Percentiles rank a stretch among this genome's conserved stretches.
phyloP scores from a whole-genome alignment of 495 filamentous ascomycete genomes.

The Podospora tetraspora region DNA sequence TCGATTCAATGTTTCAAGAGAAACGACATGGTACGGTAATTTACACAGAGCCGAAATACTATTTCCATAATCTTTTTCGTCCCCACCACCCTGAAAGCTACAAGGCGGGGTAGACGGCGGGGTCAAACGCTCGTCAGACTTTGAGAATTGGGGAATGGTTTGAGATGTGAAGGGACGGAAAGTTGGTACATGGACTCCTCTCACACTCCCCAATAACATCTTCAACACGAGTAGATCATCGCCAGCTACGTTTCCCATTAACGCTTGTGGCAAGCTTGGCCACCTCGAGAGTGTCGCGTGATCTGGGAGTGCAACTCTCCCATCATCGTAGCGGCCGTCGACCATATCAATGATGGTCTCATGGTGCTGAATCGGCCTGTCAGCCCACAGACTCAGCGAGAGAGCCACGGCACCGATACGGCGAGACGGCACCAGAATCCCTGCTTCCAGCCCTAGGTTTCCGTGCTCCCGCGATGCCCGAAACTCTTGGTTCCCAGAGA shows the following conservation, averaged over 20 bases:
- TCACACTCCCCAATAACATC: background rate
- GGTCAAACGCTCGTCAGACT: background rate
- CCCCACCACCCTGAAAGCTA: background rate
- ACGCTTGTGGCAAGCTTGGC: background rate
- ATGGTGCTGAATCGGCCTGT: too few species aligned
- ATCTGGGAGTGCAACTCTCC: background rate
- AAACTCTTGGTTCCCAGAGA: background rate
- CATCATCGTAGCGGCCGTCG: too few species aligned
- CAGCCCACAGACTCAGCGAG: too few species aligned
- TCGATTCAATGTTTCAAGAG: background rate
- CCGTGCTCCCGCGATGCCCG: background rate
- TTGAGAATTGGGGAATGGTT: background rate
- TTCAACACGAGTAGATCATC: background rate
- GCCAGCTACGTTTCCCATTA: background rate
- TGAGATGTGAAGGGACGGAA: background rate
- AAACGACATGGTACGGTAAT: background rate
- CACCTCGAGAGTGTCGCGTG: background rate
- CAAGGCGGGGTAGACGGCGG: background rate
- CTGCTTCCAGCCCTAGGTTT: background rate
- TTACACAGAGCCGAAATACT: background rate
- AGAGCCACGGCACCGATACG: background rate
- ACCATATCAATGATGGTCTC: too few species aligned
- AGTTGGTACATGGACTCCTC: background rate
- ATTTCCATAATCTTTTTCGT: background rate
- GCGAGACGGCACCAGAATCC: background rate